Percentiles rank a stretch among this genome's conserved stretches.
These are phyloP conservation scores for Odonthalia washingtoniensis DNA, from an alignment of 31 red algal genomes.

Conservation along the genomic window DNA sequence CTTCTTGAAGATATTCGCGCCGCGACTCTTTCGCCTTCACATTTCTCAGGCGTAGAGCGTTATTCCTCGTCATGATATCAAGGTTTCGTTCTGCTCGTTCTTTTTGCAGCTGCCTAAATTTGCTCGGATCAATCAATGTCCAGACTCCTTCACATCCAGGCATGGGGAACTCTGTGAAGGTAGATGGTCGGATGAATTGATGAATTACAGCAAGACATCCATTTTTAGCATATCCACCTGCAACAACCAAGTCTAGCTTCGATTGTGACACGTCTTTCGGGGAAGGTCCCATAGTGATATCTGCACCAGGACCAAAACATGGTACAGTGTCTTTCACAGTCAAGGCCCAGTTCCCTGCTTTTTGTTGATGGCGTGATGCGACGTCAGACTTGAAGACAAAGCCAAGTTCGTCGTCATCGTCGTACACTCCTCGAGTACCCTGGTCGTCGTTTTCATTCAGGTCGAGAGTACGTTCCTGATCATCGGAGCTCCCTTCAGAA, in stretches of 20 bases:
- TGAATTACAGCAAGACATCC: slow-evolving; percentile 76
- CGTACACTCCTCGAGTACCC: slow-evolving; percentile 79
- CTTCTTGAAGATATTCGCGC: neutral
- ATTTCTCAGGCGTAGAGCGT: neutral
- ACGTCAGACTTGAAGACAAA: slow-evolving; percentile 73
- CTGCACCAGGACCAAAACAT: slow-evolving; percentile 83
- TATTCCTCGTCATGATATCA: neutral
- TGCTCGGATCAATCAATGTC: slow-evolving; percentile 57
- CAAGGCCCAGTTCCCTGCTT: slow-evolving; percentile 75
- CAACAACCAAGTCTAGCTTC: slow-evolving; percentile 71
- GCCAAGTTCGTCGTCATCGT: slow-evolving; percentile 84
- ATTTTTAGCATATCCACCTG: slow-evolving; percentile 78
- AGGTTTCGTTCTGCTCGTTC: slow-evolving; percentile 25
- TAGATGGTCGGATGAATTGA: slow-evolving; percentile 66
- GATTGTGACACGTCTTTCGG: slow-evolving; percentile 48
- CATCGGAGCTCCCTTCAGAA: slow-evolving; percentile 51
- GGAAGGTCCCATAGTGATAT: slow-evolving; percentile 72
- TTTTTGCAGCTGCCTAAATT: slow-evolving; percentile 14
- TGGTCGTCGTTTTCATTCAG: slow-evolving; percentile 69
- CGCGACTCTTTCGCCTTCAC: neutral
- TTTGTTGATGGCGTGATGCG: slow-evolving; percentile 7
- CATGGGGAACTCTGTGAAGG: slow-evolving; percentile 54
- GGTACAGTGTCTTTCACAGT: slow-evolving; percentile 80
- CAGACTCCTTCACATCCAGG: slow-evolving; percentile 74
- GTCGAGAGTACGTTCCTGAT: slow-evolving; percentile 44